Evolutionary conservation across 352 stramenopile species (phyloP), one percentile per base, ranked within the genome.

Genomic region (Achlya hypogyna): DNA sequence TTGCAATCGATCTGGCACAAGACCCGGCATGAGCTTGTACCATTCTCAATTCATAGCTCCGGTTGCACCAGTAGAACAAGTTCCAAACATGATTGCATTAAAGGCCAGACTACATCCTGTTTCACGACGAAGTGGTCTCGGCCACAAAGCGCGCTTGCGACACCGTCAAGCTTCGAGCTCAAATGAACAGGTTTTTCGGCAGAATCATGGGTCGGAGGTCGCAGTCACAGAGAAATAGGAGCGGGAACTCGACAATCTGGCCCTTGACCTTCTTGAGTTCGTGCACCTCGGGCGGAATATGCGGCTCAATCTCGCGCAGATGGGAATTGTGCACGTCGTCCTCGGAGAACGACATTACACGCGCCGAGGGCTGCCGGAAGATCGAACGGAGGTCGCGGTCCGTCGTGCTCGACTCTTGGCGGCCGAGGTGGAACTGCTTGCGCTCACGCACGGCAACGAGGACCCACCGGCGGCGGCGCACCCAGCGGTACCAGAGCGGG

Each of bases 101-200:
- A 49, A 18, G 18, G 22, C 22, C 42, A 49, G 18, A 20, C 18
- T 20, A 49, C 42, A 49, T 20, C 18, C 22, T 49, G 42, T 49
- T 49, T n/a, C n/a, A n/a, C n/a, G n/a, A n/a, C n/a, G n/a, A n/a
- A n/a, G n/a, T n/a, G n/a, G n/a, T n/a, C n/a, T n/a, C n/a, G n/a
- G n/a, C n/a, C n/a, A n/a, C n/a, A n/a, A n/a, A n/a, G n/a, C n/a
- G n/a, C n/a, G n/a, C n/a, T n/a, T n/a, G n/a, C n/a, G 18, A 49
- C 42, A 49, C n/a, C 49, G 31, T 56, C 31, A 10, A 56, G n/a
- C n/a, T n/a, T n/a, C n/a, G n/a, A n/a, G n/a, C 35, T 53, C 25
- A 67, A 38, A 67, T 67, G 60, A 67, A 67, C 6, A 67, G 5
- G 18, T 67, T 67, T 27, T 67, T 67, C 16, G 60, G 60, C 27